Evolutionary conservation across 306 rosid genomes (phyloP), one percentile per base, ranked within the genome.

Genomic region (Astragalus membranaceus): DNA sequence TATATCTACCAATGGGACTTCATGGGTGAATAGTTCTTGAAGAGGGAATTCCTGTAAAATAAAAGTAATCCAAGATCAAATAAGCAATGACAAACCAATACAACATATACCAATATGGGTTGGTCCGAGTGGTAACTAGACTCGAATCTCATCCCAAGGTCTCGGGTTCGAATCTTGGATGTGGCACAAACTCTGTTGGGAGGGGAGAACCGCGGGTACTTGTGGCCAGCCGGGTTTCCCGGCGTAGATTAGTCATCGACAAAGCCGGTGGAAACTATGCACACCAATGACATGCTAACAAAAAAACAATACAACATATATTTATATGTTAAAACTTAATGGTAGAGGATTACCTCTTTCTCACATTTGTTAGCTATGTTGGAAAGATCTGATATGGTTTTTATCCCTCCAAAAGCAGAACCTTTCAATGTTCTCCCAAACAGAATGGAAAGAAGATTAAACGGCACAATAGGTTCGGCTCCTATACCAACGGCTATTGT

Each of bases 361-460:
- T 60, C 43, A 49, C 84, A 82, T 67, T 87, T 87, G 10, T 85
- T 59, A 7, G 54, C 36, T 10, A 82, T 16, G 69, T 74, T 9
- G n/a, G 83, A 77, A 13, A 85, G 70, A 39, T 84, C 91, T 5
- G 91, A 75, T 59, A 30, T 75, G 75, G 82, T 2, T 78, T 66
- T 85, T 46, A 84, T 13, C 20, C 91, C 88, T 49, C 90, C 94
- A 70, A 85, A 79, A 23, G 63, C 5, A 36, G 80, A 69, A 15
- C 92, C 92, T 55, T 72, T 84, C 69, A 82, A 51, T 47, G 79
- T 80, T 82, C 84, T 74, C 0, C 89, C 92, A 62, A 15, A 44
- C 43, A 72, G 0, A 0, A 87, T 26, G 17, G 82, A 5, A 52
- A 4, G 20, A 20, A 39, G 4, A 44, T 42, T 57, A 12, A 87